phyloP scores from a whole-genome alignment of 257 asterid genomes.

The Datura wrightii region DNA sequence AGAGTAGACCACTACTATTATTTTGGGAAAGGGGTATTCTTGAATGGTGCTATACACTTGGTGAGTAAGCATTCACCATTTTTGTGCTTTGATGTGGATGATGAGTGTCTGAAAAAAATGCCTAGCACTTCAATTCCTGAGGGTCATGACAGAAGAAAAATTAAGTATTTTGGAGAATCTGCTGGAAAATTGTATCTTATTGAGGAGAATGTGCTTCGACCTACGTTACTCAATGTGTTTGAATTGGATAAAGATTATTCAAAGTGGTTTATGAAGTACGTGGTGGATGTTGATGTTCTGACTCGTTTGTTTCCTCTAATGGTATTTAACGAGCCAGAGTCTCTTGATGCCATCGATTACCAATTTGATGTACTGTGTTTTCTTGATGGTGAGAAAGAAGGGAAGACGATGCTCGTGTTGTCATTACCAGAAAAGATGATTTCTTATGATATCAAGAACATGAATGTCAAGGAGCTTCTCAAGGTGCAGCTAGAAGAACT shows the following conservation, averaged over 20 bases:
- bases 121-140: neutral
- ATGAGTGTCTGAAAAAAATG: neutral
- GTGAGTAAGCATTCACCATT: neutral
- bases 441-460: neutral
- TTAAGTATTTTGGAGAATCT: neutral
- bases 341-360: neutral
- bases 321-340: neutral
- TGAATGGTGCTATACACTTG: neutral
- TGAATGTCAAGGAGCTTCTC: neutral
- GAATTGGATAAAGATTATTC: neutral
- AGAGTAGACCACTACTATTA: neutral
- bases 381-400: slow-evolving; percentile 2
- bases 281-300: neutral
- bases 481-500: neutral
- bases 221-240: neutral
- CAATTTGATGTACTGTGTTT: neutral
- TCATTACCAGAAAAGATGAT: neutral
- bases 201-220: neutral
- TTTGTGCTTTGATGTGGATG: neutral
- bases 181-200: neutral
- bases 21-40: neutral
- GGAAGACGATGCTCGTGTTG: neutral
- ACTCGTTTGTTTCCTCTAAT: slow-evolving; percentile 20
- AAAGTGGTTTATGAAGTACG: slow-evolving; percentile 5
- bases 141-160: neutral